Conservation (phyloP, 129 eudicot genomes). For the Saussurea involucrata region DNA sequence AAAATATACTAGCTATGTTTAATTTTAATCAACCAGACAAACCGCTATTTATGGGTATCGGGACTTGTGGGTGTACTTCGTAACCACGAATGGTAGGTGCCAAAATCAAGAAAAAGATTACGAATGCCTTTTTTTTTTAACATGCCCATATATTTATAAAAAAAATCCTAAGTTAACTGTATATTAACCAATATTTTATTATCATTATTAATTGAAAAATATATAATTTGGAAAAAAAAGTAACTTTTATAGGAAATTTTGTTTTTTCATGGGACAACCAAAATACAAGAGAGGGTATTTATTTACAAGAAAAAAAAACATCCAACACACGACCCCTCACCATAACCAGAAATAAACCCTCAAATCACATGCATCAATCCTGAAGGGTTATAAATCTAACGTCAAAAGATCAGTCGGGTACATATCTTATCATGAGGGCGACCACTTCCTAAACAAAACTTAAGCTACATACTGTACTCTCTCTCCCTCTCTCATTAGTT, state of each 20-base stretch:
- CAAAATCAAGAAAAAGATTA: too few relatives aligned
- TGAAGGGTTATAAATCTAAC: slow-evolving; percentile 22
- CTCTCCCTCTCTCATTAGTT: slow-evolving; percentile 26
- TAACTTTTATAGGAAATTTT: background rate
- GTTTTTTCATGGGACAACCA: slow-evolving; percentile 3
- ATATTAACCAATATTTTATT: background rate
- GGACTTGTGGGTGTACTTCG: background rate
- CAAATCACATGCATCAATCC: slow-evolving; percentile 1
- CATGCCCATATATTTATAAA: background rate
- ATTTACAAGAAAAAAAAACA: background rate
- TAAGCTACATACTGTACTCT: slow-evolving; percentile 16
- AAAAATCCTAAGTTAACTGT: too few relatives aligned
- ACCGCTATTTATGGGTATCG: background rate
- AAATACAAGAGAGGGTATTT: slow-evolving; percentile 1
- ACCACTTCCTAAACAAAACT: slow-evolving; percentile 23
- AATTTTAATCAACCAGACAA: background rate
- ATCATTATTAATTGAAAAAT: background rate
- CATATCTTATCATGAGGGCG: slow-evolving; percentile 28
- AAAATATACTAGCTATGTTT: too few relatives aligned
- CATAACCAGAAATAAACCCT: background rate
- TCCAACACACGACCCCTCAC: slow-evolving; percentile 12
- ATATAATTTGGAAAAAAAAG: background rate
- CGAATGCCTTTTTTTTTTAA: background rate
- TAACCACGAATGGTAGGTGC: background rate
- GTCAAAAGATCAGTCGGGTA: background rate